These are phyloP conservation scores for Ophiostoma novo-ulmi DNA, from an alignment of 2,329 filamentous ascomycete species.

Conservation along the genomic window DNA sequence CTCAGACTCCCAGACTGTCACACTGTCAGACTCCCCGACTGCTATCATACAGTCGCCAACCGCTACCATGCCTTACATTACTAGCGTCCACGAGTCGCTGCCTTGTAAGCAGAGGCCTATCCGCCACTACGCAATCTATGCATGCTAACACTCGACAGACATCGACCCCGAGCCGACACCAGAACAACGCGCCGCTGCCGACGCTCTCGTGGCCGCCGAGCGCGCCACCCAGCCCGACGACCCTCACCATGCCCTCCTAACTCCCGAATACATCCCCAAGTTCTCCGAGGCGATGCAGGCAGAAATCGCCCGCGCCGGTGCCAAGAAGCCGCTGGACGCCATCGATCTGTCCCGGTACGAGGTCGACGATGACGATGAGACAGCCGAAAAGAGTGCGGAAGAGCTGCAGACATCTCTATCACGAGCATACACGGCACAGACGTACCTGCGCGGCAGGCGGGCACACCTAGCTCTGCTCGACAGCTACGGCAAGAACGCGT, in stretches of 20 bases:
- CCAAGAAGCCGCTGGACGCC: conserved; percentile 42
- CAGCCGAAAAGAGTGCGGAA: not conserved
- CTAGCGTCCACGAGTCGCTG: conserved; percentile 70
- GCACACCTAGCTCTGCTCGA: conserved; percentile 68
- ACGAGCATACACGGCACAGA: conserved; percentile 45
- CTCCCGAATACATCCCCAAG: conserved; percentile 45
- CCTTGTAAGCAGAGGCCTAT: conserved; percentile 56
- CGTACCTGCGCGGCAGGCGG: conserved; percentile 50
- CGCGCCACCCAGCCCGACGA: conserved; percentile 41
- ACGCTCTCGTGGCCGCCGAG: conserved; percentile 65
- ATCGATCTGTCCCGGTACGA: conserved; percentile 83
- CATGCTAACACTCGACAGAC: conserved; percentile 49
- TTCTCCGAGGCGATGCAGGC: conserved; percentile 63
- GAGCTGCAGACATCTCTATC: conserved; percentile 46
- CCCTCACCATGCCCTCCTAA: conserved; percentile 54
- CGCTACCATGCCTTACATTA: conserved; percentile 58
- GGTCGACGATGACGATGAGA: conserved; percentile 47
- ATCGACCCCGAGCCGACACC: conserved; percentile 70
- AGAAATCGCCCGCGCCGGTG: conserved; percentile 64
- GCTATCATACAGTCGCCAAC: not conserved
- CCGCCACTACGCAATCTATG: conserved; percentile 20
- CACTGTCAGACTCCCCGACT: not conserved
- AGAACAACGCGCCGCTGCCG: conserved; percentile 59
- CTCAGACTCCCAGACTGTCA: not conserved
- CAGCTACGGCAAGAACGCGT: conserved; percentile 79